Evolutionary conservation across 805 yeast species (phyloP), one percentile per base, ranked within the genome.

Genomic region (Gaillardinia entomophila): DNA sequence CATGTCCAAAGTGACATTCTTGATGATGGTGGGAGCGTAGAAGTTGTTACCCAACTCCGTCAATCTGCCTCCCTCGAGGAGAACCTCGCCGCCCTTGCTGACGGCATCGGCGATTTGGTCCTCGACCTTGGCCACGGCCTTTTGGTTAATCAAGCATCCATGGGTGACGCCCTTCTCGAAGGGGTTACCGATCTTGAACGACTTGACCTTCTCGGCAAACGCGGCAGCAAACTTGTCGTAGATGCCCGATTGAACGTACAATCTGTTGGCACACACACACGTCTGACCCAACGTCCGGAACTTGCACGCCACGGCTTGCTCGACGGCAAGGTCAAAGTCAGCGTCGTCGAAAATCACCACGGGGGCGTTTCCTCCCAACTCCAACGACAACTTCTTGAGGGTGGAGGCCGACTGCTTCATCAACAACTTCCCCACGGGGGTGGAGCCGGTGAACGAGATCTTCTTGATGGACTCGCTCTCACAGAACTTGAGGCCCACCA

Each of bases 361-460:
- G 3, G 92, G 89, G 12, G 90, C 87, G 55, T 83, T 83, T 19
- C 92, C 92, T 23, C 92, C 90, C 27, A 82, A 68, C 57, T 82
- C 90, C 51, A 83, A 65, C 3, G 86, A 75, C 31, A 79, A 59
- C 53, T 82, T 83, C 64, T 83, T 82, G 46, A 83, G 63, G 1
- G 84, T 71, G 12, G 75, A 64, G 4, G 77, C 50, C 5, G 81
- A 68, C 51, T 79, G 86, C 31, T 57, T 51, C 79, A 79, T 76
- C 34, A 82, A 66, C 19, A 78, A 49, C 53, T 76, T 79, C 23
- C 92, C 92, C 6, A 82, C 81, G 6, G 68, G 68, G 3, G 92
- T 82, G 19, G 88, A 80, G 7, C 92, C 92, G 8, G 92, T 83
- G 60, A 82, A 82, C 3, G 88, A 78, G 31, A 82, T 68, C 52